Evolutionary conservation across 345 rosid species (phyloP).

Genomic region (Rubroshorea leprosula): DNA sequence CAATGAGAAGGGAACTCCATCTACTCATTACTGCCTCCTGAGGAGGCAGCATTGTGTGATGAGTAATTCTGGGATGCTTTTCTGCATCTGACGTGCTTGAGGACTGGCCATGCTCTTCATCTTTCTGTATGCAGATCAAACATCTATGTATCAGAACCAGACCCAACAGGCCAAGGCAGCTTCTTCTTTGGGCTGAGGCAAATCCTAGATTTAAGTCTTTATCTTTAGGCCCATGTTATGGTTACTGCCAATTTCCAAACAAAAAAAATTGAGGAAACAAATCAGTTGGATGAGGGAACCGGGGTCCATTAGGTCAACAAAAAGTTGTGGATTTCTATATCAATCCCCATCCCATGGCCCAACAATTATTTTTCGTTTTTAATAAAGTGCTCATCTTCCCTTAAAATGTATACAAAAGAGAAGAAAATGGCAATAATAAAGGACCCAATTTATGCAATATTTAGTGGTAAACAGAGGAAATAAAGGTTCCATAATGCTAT

Average conservation of each 20-base stretch:
- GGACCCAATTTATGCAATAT: not conserved
- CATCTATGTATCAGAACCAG: too few relatives aligned
- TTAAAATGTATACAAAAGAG: too few relatives aligned
- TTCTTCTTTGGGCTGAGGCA: not conserved
- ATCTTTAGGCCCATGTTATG: not conserved
- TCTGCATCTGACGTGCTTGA: not conserved
- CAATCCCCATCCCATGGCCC: conserved; percentile 10
- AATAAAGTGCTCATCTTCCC: too few relatives aligned
- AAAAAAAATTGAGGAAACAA: too few relatives aligned
- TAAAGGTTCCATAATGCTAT: conserved; percentile 14
- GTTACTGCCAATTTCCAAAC: not conserved
- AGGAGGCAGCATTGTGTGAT: conserved; percentile 1
- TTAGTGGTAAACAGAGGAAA: conserved; percentile 13
- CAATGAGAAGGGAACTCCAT: conserved; percentile 9
- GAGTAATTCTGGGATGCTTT: not conserved
- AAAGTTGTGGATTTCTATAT: conserved; percentile 6
- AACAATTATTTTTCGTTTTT: not conserved
- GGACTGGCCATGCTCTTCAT: too few relatives aligned
- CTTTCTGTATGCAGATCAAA: too few relatives aligned
- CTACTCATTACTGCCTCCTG: conserved; percentile 13
- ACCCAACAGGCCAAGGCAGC: too few relatives aligned
- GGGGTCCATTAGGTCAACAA: not conserved
- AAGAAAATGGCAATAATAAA: not conserved
- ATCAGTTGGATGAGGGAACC: not conserved
- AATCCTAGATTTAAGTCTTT: not conserved